Percentiles rank a stretch among this genome's conserved stretches.
Conservation (phyloP, 257 asterid genomes). For the Gentiana straminea region DNA sequence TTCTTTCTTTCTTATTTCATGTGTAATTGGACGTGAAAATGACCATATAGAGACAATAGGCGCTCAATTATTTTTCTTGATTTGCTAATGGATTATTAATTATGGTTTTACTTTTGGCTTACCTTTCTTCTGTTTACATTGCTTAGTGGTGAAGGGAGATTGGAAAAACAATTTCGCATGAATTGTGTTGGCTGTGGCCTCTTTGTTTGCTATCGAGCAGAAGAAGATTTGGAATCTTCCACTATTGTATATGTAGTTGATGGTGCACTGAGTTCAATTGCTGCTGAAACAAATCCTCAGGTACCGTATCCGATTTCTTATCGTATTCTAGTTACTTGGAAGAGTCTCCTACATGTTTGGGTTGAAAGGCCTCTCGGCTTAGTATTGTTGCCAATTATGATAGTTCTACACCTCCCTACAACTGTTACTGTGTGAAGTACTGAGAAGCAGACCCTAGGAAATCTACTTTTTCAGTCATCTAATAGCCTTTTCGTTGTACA, state of each 20-base stretch:
- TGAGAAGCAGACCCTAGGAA: too few relatives aligned
- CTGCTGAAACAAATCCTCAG: slow-evolving; percentile 99
- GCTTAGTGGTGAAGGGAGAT: slow-evolving; percentile 86
- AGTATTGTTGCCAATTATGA: not conserved
- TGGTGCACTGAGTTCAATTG: slow-evolving; percentile 91
- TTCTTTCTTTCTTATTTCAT: too few relatives aligned
- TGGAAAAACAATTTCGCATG: slow-evolving; percentile 92
- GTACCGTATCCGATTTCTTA: slow-evolving; percentile 20
- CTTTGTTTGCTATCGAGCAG: slow-evolving; percentile 90
- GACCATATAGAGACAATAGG: too few relatives aligned
- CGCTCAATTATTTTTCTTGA: too few relatives aligned
- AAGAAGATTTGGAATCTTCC: slow-evolving; percentile 77
- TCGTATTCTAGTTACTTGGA: not conserved
- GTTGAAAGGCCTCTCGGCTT: too few relatives aligned
- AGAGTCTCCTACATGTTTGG: too few relatives aligned
- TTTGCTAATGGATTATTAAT: too few relatives aligned
- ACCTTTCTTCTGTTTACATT: slow-evolving; percentile 1
- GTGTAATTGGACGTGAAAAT: too few relatives aligned
- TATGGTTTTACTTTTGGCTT: not conserved
- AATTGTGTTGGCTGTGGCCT: slow-evolving; percentile 89
- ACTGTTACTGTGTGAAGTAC: too few relatives aligned
- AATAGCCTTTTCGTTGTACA: too few relatives aligned
- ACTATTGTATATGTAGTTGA: slow-evolving; percentile 77
- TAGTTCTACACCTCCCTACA: not conserved
- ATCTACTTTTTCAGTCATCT: too few relatives aligned